These are phyloP conservation scores for Fusarium liriodendri DNA, from an alignment of 2,329 filamentous ascomycete species.

Conservation along the genomic window DNA sequence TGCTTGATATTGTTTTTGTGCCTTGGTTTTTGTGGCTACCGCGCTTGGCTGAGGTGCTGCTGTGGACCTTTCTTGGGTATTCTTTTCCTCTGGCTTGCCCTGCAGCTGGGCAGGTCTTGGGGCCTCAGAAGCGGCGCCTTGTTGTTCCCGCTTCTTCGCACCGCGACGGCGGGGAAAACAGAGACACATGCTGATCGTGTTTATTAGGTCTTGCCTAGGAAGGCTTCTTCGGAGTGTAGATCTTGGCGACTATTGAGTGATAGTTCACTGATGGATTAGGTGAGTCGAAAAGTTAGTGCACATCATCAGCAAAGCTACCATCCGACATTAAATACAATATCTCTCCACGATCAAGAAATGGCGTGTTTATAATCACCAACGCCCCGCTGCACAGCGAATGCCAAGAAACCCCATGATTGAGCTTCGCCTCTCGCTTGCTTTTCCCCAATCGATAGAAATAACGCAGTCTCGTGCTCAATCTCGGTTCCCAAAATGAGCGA, in stretches of 20 bases:
- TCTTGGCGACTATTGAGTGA: not conserved
- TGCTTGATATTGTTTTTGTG: not conserved
- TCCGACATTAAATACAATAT: not conserved
- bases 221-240: not conserved
- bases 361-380: not conserved
- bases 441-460: not conserved
- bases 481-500: not conserved
- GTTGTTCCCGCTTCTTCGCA: not conserved
- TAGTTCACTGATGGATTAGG: not conserved
- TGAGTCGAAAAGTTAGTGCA: not conserved
- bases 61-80: not conserved
- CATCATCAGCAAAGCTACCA: not conserved
- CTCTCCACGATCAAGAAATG: not conserved
- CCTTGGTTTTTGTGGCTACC: not conserved
- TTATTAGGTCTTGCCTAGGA: too few species aligned
- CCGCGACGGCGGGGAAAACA: not conserved
- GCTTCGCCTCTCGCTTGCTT: not conserved
- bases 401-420: not conserved
- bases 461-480: not conserved
- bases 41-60: not conserved
- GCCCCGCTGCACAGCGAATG: not conserved
- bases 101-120: not conserved
- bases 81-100: not conserved
- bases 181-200: not conserved
- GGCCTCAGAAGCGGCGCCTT: not conserved